phyloP scores from a whole-genome alignment of 371 early-diverging fungal species.

The Circinella minor region DNA sequence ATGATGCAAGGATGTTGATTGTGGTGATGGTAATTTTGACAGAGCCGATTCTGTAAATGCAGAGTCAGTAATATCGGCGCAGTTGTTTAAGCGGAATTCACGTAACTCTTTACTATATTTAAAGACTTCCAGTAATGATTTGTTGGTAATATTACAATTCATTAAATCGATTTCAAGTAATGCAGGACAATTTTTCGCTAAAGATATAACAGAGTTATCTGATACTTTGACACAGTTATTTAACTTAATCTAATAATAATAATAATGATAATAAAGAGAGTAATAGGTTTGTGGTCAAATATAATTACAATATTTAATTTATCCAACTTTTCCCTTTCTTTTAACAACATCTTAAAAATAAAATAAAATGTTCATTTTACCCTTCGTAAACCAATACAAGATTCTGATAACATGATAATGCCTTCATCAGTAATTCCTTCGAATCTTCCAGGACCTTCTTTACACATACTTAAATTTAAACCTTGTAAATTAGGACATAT shows the following conservation, averaged over 20 bases:
- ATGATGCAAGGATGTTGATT: not conserved
- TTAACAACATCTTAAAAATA: not conserved
- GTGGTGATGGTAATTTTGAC: slow-evolving; percentile 6
- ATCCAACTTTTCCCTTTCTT: not conserved
- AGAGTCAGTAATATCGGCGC: slow-evolving; percentile 47
- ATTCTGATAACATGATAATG: slow-evolving; percentile 40
- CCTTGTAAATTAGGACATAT: slow-evolving; percentile 48
- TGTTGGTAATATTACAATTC: slow-evolving; percentile 58
- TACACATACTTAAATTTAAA: slow-evolving; percentile 46
- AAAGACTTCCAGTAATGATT: slow-evolving; percentile 51
- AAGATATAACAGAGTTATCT: slow-evolving; percentile 53
- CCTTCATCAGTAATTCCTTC: slow-evolving; percentile 42
- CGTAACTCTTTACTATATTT: slow-evolving; percentile 52
- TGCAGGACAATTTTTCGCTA: slow-evolving; percentile 57
- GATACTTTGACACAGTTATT: slow-evolving; percentile 58
- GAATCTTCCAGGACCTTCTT: slow-evolving; percentile 30
- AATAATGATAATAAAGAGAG: not conserved
- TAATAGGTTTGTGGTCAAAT: too few relatives aligned
- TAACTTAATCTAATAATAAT: slow-evolving; percentile 56
- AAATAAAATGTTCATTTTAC: slow-evolving; percentile 25
- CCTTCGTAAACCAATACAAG: slow-evolving; percentile 43
- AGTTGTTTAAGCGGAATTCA: slow-evolving; percentile 57
- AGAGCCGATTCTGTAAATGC: slow-evolving; percentile 49
- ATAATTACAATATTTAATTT: not conserved
- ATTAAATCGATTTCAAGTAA: slow-evolving; percentile 64